Evolutionary conservation across 805 yeast species (phyloP).

Genomic region (Kodamaea hsintzibuensis): DNA sequence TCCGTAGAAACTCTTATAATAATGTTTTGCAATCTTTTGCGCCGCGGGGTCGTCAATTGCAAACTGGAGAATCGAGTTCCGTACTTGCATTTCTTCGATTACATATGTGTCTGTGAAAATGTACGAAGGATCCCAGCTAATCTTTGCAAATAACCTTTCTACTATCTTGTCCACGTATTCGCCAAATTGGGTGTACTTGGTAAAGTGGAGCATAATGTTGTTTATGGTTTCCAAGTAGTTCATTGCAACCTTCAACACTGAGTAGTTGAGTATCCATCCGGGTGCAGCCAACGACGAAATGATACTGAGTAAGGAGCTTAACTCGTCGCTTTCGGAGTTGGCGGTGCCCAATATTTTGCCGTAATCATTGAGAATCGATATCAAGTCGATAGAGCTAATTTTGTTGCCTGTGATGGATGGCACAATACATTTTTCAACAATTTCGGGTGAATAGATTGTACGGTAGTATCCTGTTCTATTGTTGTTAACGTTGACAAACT

Average conservation of each 20-base stretch:
- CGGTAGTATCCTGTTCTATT: constrained; percentile 22
- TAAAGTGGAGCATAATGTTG: constrained; percentile 32
- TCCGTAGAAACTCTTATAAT: constrained; percentile 48
- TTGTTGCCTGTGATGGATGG: constrained; percentile 13
- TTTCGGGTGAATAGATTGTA: constrained; percentile 9
- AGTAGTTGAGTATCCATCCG: constrained; percentile 17
- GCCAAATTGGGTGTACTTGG: constrained; percentile 24
- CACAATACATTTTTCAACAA: constrained; percentile 9
- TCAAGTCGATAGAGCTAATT: constrained; percentile 32
- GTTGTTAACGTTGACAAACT: constrained; percentile 44
- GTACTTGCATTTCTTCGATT: constrained; percentile 43
- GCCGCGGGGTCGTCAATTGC: constrained; percentile 30
- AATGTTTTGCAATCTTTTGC: constrained; percentile 34
- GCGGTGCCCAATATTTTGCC: constrained; percentile 37
- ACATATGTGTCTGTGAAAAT: constrained; percentile 6
- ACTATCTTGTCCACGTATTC: constrained; percentile 22
- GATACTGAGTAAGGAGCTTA: constrained; percentile 30
- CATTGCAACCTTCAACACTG: constrained; percentile 38
- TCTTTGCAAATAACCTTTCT: constrained; percentile 19
- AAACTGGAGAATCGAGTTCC: constrained; percentile 45
- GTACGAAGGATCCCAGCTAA: constrained; percentile 30
- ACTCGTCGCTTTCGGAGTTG: constrained; percentile 18
- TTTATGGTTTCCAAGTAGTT: constrained; percentile 34
- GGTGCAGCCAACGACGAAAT: constrained; percentile 1
- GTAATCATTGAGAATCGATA: constrained; percentile 40